phyloP scores from a whole-genome alignment of 2,329 filamentous ascomycete genomes.

The Aureobasidium sp. region DNA sequence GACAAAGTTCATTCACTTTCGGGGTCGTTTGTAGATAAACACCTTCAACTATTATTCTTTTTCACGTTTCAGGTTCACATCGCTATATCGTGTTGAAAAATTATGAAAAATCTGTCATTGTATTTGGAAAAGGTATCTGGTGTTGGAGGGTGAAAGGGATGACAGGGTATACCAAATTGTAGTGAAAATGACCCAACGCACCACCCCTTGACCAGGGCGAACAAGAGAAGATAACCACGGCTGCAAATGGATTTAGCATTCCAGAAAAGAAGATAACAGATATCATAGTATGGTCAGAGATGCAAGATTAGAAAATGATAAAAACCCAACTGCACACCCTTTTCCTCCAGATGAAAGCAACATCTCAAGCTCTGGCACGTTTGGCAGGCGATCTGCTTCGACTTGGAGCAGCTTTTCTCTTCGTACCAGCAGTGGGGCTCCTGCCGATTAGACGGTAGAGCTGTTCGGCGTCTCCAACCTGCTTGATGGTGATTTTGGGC shows the following conservation, averaged over 20 bases:
- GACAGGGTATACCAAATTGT: background rate
- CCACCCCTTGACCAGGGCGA: no score
- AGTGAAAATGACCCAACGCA: background rate
- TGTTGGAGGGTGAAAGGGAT: background rate
- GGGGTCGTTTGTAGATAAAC: background rate
- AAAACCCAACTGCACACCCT: background rate
- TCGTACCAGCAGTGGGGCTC: background rate
- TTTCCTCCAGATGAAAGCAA: no score
- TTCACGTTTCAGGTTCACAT: background rate
- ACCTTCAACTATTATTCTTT: background rate
- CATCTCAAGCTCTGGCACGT: background rate
- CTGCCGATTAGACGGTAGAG: background rate
- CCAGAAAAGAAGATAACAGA: background rate
- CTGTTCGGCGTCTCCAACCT: background rate
- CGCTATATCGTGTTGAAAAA: background rate
- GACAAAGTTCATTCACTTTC: background rate
- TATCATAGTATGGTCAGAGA: background rate
- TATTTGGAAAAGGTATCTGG: background rate
- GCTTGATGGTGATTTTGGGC: background rate
- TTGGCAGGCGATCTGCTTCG: background rate
- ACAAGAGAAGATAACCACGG: no score
- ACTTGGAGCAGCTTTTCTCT: background rate
- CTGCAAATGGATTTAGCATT: background rate
- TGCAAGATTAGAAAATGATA: background rate
- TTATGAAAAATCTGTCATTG: background rate